Evolutionary conservation across 2,329 filamentous ascomycete genomes (phyloP), one percentile per base, ranked within the genome.

Genomic region (Alternaria alternata): DNA sequence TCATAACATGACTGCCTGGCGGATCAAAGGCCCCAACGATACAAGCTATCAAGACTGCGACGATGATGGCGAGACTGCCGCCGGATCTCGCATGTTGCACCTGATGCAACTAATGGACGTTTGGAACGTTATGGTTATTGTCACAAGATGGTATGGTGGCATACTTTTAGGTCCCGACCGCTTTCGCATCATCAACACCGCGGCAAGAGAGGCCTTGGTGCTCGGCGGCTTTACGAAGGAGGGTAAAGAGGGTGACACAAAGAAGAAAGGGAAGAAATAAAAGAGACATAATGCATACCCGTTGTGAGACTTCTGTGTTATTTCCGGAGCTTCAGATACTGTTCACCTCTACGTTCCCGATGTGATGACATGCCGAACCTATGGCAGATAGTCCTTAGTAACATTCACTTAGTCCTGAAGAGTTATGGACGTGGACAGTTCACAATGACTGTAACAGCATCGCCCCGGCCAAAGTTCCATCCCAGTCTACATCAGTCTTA

Each of bases 1-100:
- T 61, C 95, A 99, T 78, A 98, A 98, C 78, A 97, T 99, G 74
- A 94, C 91, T 20, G 94, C 94, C 1, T 98, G 93, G 92, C 87
- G 95, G 11, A 94, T 98, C 55, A 87, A 86, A 30, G 87, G 86
- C 0, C 73, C 79, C 5, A 84, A 82, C 57, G 81, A 79, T 64
- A 81, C 82, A 5, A 85, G 84, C 51, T 93, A 89, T 68, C 94
- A 98, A 78, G 95, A 99, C 79, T 97, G 90, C 74, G 92, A 99
- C 71, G 95, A 99, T 72, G 95, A 99, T 76, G 95, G 95, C 3
- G 95, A 99, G 84, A 91, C 91, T 26, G 95, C 95, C 6, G 95
- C 95, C 0, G 95, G 95, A 0, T 89, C 91, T 0, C 85, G 95
- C 42, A 79, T 99, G 73, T 80, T 98, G 61, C 93, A 96, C 80